A percentile compares a stretch with the other conserved stretches of the same genome.
Conservation (phyloP, 352 stramenopile genomes). For the Phytopythium helicoides region DNA sequence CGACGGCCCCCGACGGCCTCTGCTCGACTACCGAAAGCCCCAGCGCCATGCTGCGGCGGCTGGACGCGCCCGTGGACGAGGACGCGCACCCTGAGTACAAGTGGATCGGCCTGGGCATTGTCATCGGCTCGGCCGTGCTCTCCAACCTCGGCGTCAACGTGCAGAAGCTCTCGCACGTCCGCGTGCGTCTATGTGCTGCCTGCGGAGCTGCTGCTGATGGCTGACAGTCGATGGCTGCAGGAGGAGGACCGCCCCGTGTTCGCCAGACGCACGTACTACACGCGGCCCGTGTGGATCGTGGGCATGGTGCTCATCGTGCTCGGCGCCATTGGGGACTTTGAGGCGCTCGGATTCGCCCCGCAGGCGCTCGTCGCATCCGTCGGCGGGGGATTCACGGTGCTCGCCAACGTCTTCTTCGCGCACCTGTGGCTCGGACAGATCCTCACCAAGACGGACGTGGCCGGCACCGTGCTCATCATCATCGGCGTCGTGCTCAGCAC, state of each 20-base stretch:
- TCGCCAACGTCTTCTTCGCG: constrained; percentile 89
- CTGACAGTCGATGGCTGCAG: constrained; percentile 5
- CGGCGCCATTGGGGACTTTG: constrained; percentile 84
- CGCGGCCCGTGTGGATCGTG: constrained; percentile 79
- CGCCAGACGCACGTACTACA: constrained; percentile 75
- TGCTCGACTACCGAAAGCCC: too few species aligned
- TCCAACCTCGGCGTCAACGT: constrained; percentile 86
- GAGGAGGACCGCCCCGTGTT: constrained; percentile 69
- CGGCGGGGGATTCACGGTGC: constrained; percentile 80
- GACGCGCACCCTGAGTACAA: constrained; percentile 65
- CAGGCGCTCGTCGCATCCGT: constrained; percentile 86
- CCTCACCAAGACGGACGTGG: constrained; percentile 59
- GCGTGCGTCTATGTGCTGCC: constrained; percentile 33
- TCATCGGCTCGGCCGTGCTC: constrained; percentile 76
- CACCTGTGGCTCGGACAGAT: constrained; percentile 79
- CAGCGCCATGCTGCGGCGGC: constrained; percentile 4
- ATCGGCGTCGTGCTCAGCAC: constrained; percentile 81
- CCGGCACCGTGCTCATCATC: constrained; percentile 78
- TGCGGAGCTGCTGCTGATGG: background rate
- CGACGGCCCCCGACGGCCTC: too few species aligned
- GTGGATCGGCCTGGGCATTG: constrained; percentile 79
- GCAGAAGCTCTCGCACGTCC: constrained; percentile 83
- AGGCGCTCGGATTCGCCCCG: constrained; percentile 83
- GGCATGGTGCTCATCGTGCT: constrained; percentile 80
- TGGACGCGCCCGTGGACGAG: constrained; percentile 12